These are phyloP conservation scores for Mucor sp. DNA, from an alignment of 371 early-diverging fungal genomes.

Conservation along the genomic window DNA sequence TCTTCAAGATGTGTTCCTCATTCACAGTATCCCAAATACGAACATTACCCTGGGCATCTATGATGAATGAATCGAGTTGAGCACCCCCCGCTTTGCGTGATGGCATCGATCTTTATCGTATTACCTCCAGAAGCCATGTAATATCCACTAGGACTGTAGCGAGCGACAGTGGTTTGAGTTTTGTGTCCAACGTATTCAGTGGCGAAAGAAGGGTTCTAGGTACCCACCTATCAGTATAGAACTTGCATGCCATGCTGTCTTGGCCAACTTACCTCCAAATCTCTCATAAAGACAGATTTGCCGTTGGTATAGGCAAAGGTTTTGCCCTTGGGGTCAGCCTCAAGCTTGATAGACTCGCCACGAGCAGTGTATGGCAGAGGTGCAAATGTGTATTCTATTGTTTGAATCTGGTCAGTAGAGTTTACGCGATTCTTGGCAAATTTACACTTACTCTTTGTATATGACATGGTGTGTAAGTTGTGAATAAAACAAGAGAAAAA, in stretches of 20 bases:
- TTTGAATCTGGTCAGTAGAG: not conserved
- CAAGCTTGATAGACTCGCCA: slow-evolving; percentile 82
- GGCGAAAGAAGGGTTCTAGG: slow-evolving; percentile 80
- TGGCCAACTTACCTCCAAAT: slow-evolving; percentile 64
- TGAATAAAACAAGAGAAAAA: not conserved
- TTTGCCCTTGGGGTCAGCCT: slow-evolving; percentile 84
- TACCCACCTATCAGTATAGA: too few relatives aligned
- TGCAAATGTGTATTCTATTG: slow-evolving; percentile 68
- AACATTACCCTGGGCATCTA: slow-evolving; percentile 87
- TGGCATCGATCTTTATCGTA: not conserved
- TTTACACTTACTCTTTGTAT: not conserved
- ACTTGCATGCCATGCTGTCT: not conserved
- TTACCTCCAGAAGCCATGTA: slow-evolving; percentile 95
- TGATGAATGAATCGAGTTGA: not conserved
- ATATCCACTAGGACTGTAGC: slow-evolving; percentile 90
- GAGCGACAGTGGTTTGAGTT: slow-evolving; percentile 79
- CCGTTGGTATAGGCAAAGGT: slow-evolving; percentile 91
- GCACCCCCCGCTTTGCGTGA: not conserved
- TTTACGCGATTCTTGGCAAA: not conserved
- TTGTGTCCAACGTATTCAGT: slow-evolving; percentile 88
- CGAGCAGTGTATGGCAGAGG: slow-evolving; percentile 80
- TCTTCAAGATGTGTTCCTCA: slow-evolving; percentile 86
- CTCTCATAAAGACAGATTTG: slow-evolving; percentile 84
- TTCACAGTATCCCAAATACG: slow-evolving; percentile 93
- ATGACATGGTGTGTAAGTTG: slow-evolving; percentile 3